Conservation (phyloP, 2,329 filamentous ascomycete genomes). For the Monosporascus sp. region DNA sequence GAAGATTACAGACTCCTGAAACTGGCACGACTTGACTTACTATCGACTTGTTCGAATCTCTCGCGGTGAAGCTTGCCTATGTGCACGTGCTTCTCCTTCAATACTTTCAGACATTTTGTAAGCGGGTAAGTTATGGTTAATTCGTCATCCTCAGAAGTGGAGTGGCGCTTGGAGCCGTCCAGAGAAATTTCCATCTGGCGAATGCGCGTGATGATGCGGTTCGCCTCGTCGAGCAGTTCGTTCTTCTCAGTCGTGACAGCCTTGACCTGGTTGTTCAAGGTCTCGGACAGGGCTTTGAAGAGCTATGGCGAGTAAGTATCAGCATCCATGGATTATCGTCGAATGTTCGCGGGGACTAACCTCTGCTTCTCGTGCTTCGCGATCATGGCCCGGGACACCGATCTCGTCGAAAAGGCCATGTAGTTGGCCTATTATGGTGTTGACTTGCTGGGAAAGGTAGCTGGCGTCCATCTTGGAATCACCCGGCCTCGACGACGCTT, state of each 20-base stretch:
- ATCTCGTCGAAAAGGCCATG: constrained; percentile 97
- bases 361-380: constrained; percentile 84
- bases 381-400: constrained; percentile 88
- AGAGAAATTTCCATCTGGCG: constrained; percentile 91
- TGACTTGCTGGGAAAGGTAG: constrained; percentile 92
- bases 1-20: background rate
- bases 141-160: constrained; percentile 56
- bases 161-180: constrained; percentile 66
- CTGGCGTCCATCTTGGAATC: constrained; percentile 69
- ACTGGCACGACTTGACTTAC: constrained; percentile 43
- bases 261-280: constrained; percentile 83
- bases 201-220: constrained; percentile 77
- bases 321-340: constrained; percentile 3
- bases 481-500: background rate
- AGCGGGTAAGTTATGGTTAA: constrained; percentile 80
- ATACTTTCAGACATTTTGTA: constrained; percentile 66
- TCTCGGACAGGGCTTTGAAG: constrained; percentile 86
- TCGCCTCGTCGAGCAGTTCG: constrained; percentile 82
- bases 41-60: constrained; percentile 92
- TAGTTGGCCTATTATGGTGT: constrained; percentile 85
- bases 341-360: constrained; percentile 42
- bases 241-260: constrained; percentile 84
- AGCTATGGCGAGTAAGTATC: constrained; percentile 50
- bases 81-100: constrained; percentile 82
- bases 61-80: constrained; percentile 81